Base-by-base conservation (phyloP, 139 green algal genomes). In the Haematococcus lacustris region DNA sequence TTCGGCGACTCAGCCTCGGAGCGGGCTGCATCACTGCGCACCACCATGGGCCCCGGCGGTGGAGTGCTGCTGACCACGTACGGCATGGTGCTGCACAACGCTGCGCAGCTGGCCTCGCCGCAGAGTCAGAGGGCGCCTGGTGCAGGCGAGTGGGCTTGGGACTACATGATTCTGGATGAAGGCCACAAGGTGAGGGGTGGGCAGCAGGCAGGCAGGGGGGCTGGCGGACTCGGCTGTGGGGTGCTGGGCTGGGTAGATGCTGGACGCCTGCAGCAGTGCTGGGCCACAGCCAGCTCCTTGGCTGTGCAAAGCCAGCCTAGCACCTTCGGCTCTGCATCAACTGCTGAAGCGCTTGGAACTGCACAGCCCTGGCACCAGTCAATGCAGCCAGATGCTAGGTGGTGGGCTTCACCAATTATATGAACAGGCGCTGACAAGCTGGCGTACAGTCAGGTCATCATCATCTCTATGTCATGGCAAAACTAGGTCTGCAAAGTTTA, bases 31-130 rank as follows among this genome's bases (percentile, higher is more conserved):
- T 9, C 88, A 93, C 38, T 98, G 92, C 91, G 78, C 66, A 26
- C 53, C 4, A 35, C 23, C 53, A 64, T 64, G 53, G 33, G 53
- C 26, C 23, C 26, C 23, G 23, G 17, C 33, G 9, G 70, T 53
- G 63, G 90, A 38, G 82, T 98, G 28, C 76, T 98, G 65, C 78
- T 98, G 57, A 96, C 92, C 3, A 97, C 93, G 2, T 98, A 98
- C 74, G 93, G 92, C 51, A 96, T 97, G 91, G 81, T 97, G 65
- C 78, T 83, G 74, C 86, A 95, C 85, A 96, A 98, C 73, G 70
- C 80, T 0, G 74, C 71, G 17, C 17, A 64, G 53, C 53, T 64
- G 53, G 26, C 21, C 26, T 21, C 13, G 53, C 53, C 53, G 53
- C 53, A 23, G 26, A 30, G 53, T 4, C 30, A 26, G 21, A 64